These are phyloP conservation scores for Trichoderma sp. DNA, from an alignment of 2,329 filamentous ascomycete species.

Conservation along the genomic window DNA sequence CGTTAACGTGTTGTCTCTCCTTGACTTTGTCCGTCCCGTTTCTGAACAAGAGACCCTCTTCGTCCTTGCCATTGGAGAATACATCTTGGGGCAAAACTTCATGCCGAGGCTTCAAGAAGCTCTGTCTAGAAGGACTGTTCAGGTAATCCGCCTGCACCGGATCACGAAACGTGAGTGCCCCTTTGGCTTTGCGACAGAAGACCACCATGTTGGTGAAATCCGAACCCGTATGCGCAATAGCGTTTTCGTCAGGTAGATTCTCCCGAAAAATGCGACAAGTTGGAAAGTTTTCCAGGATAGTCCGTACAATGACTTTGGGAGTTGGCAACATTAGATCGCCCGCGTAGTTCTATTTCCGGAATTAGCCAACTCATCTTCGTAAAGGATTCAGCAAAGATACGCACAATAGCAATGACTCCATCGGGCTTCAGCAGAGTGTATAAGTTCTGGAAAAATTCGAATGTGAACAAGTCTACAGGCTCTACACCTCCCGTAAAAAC, in stretches of 20 bases:
- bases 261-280: constrained; percentile 90
- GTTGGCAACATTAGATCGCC: constrained; percentile 78
- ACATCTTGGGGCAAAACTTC: constrained; percentile 60
- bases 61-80: constrained; percentile 35
- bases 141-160: constrained; percentile 65
- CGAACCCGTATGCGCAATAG: constrained; percentile 45
- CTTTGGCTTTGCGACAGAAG: constrained; percentile 71
- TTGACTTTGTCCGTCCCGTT: constrained; percentile 66
- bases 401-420: constrained; percentile 83
- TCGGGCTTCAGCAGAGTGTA: constrained; percentile 67
- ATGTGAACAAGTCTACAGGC: constrained; percentile 81
- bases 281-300: constrained; percentile 80
- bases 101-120: constrained; percentile 68
- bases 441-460: constrained; percentile 74
- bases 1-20: constrained; percentile 71
- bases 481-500: constrained; percentile 97
- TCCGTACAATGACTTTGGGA: constrained; percentile 74
- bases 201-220: constrained; percentile 97
- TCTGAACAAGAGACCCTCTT: constrained; percentile 53
- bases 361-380: constrained; percentile 21
- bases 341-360: constrained; percentile 73
- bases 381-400: constrained; percentile 30
- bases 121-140: constrained; percentile 64
- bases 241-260: constrained; percentile 49
- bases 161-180: constrained; percentile 61